Evolutionary conservation across 495 filamentous ascomycete genomes (phyloP), one percentile per base, ranked within the genome.

Genomic region (Podospora fimiseda): DNA sequence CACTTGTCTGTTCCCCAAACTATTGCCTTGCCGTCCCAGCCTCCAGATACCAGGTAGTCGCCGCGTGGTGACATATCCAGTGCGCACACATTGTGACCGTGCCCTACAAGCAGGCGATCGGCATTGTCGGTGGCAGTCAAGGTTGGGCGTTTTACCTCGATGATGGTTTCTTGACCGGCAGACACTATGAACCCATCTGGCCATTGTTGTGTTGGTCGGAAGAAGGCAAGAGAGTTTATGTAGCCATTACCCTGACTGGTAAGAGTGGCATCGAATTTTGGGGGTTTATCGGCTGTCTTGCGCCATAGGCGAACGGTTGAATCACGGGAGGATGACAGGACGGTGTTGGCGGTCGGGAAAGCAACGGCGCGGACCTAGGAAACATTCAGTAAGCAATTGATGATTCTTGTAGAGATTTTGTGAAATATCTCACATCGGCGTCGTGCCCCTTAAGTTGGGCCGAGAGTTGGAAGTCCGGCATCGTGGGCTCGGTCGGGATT

Each of bases 261-360:
- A 50, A 95, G 84, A 2, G 80, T 83, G 57, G 80, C 78, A 58
- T 95, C 89, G 62, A 85, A 96, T 15, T 71, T 68, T 9, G 87
- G 86, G 82, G 90, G 45, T 15, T 74, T 78, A 53, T 77, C 70
- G 13, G 81, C 49, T 0, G 65, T 59, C 42, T 62, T 74, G 40
- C 83, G 88, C 94, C 94, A 99, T 42, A 89, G 66, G 30, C 90
- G 84, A 37, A 95, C 91, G 2, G 90, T 95, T 50, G 82, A 82
- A 76, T 97, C 94, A 68, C 94, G 80, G 49, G 92, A 96, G 18
- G 88, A 88, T 11, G 93, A 95, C 52, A 94, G 67, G 24, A 95
- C 71, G 44, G 81, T 70, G 56, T 87, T 81, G 51, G 87, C 73
- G 43, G 76, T 73, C 14, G 91, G 89, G 63, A 93, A 97, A 64